Evolutionary conservation across 2,329 filamentous ascomycete species (phyloP).

Genomic region (Calonectria henricotiae): DNA sequence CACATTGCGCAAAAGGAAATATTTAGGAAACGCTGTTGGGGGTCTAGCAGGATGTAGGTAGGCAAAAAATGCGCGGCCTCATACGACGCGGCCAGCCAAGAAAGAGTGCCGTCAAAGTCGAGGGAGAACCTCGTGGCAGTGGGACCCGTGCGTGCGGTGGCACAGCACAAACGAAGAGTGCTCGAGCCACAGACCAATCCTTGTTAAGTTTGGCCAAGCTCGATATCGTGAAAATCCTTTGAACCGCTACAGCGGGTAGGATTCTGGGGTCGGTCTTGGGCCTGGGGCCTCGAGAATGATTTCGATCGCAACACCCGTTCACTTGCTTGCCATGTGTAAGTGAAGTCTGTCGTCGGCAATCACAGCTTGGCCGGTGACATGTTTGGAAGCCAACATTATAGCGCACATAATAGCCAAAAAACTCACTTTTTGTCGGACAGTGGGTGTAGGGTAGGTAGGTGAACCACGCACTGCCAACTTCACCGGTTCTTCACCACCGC

Average conservation of each 20-base stretch:
- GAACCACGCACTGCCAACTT: background rate
- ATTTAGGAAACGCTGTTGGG: conserved; percentile 30
- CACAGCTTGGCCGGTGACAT: background rate
- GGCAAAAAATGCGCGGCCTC: conserved; percentile 43
- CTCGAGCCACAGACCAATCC: conserved; percentile 35
- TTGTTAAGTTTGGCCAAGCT: conserved; percentile 27
- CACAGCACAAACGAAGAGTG: conserved; percentile 7
- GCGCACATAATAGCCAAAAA: background rate
- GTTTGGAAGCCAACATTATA: background rate
- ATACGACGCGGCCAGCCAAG: conserved; percentile 36
- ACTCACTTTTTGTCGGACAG: background rate
- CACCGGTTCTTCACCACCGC: too few species aligned
- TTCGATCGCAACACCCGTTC: conserved; percentile 16
- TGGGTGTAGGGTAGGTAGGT: background rate
- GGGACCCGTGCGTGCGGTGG: conserved; percentile 24
- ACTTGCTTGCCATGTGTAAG: background rate
- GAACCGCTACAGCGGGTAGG: conserved; percentile 38
- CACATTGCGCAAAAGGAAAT: conserved; percentile 13
- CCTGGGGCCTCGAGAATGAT: background rate
- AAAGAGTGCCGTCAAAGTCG: background rate
- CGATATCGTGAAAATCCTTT: conserved; percentile 29
- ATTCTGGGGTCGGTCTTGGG: conserved; percentile 13
- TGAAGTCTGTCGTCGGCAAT: background rate
- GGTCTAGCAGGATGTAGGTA: conserved; percentile 27
- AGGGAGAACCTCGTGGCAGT: conserved; percentile 33